A percentile compares a stretch with the other conserved stretches of the same genome.
Evolutionary conservation across 2,329 filamentous ascomycete species (phyloP).

Genomic region (Xylaria sp.): DNA sequence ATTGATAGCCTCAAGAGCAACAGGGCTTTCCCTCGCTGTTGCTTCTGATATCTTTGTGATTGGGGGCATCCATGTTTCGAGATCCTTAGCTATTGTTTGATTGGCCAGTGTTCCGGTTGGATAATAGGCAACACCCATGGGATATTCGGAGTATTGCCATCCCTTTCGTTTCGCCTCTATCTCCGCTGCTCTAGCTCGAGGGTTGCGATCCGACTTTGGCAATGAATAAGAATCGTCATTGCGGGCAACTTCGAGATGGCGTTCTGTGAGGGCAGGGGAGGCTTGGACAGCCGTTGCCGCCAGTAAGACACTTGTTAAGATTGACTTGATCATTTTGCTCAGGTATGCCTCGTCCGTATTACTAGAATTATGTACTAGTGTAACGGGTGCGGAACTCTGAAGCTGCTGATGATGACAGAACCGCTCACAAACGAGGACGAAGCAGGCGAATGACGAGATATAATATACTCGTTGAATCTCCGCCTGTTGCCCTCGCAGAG

Average conservation of each 20-base stretch:
- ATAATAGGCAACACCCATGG: conserved; percentile 36
- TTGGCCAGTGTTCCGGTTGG: conserved; percentile 33
- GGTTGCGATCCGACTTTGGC: conserved; percentile 27
- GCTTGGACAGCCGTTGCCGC: conserved; percentile 27
- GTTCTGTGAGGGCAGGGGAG: conserved; percentile 30
- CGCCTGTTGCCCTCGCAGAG: not conserved
- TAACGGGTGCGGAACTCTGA: not conserved
- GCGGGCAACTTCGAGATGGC: conserved; percentile 19
- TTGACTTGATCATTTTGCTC: conserved; percentile 26
- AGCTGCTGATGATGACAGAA: conserved; percentile 11
- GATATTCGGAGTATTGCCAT: conserved; percentile 31
- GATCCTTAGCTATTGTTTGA: conserved; percentile 34
- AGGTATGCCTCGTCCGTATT: not conserved
- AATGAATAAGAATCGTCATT: conserved; percentile 24
- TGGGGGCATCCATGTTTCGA: conserved; percentile 33
- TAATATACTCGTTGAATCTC: conserved; percentile 23
- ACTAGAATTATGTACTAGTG: not conserved
- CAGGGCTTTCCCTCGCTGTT: conserved; percentile 10
- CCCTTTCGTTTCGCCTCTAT: conserved; percentile 33
- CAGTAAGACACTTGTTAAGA: conserved; percentile 27
- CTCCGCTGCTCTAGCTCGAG: conserved; percentile 30
- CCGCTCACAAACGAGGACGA: not conserved
- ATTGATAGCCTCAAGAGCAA: conserved; percentile 27
- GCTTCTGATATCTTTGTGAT: conserved; percentile 15
- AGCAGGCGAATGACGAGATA: not conserved